Percentiles rank a stretch among this genome's conserved stretches.
phyloP scores from a whole-genome alignment of 2,329 filamentous ascomycete species.

The Alternaria brassicae region DNA sequence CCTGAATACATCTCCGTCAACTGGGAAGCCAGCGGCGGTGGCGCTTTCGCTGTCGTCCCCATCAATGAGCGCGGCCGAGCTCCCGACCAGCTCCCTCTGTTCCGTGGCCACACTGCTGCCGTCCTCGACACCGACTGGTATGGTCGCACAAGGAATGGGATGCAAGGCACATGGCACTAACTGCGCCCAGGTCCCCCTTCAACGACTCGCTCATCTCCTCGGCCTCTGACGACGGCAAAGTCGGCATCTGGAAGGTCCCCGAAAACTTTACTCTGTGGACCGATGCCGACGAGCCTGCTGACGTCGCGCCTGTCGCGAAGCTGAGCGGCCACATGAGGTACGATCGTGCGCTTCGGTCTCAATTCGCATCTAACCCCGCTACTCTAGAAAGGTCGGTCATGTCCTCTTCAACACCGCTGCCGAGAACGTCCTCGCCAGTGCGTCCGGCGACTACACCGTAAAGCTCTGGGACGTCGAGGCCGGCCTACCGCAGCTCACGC shows the following conservation, averaged over 20 bases:
- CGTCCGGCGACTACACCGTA: conserved; percentile 92
- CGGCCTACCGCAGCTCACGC: conserved; percentile 73
- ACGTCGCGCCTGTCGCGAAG: conserved; percentile 82
- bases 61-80: conserved; percentile 87
- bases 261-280: conserved; percentile 83
- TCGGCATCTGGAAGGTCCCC: conserved; percentile 96
- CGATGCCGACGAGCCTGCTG: conserved; percentile 80
- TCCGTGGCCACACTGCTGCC: conserved; percentile 92
- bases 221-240: conserved; percentile 94
- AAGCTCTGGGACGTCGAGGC: conserved; percentile 95
- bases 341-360: conserved; percentile 24
- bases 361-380: conserved; percentile 21
- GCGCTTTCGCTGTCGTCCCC: conserved; percentile 95
- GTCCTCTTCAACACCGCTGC: conserved; percentile 97
- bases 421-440: conserved; percentile 92
- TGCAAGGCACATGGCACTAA: conserved; percentile 20
- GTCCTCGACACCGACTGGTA: conserved; percentile 98
- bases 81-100: conserved; percentile 91
- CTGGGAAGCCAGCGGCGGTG: conserved; percentile 95
- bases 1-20: conserved; percentile 96
- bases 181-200: conserved; percentile 79
- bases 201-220: conserved; percentile 93
- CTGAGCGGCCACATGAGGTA: conserved; percentile 87
- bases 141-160: conserved; percentile 8
- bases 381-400: conserved; percentile 94